Evolutionary conservation across 176 grass and related monocot genomes (phyloP).

Genomic region (Pontederia paniculata): DNA sequence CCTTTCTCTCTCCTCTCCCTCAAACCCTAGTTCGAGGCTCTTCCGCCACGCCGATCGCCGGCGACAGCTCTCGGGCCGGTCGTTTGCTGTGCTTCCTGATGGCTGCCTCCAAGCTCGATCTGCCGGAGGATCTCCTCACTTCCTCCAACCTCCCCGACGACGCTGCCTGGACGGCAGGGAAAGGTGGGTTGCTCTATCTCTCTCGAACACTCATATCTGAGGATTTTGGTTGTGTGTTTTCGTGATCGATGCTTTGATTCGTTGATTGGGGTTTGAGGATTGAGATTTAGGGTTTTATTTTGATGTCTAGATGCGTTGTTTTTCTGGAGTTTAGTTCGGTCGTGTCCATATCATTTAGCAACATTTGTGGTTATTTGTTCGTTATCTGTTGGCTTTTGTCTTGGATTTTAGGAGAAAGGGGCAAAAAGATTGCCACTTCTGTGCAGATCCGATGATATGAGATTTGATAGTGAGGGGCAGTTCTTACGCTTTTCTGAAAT

Average conservation of each 20-base stretch:
- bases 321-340: too few species aligned
- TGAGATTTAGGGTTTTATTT: too few species aligned
- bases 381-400: too few species aligned
- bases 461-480: too few species aligned
- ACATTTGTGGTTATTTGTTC: too few species aligned
- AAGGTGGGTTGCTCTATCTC: constrained; percentile 40
- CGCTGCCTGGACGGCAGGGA: constrained; percentile 15
- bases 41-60: not conserved
- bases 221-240: constrained; percentile 13
- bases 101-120: constrained; percentile 79
- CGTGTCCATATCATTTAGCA: too few species aligned
- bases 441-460: too few species aligned
- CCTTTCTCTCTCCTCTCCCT: not conserved
- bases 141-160: constrained; percentile 11
- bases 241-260: not conserved
- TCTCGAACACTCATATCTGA: constrained; percentile 5
- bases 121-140: constrained; percentile 33
- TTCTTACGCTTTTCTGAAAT: too few species aligned
- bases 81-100: constrained; percentile 22
- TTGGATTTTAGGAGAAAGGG: too few species aligned
- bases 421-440: too few species aligned
- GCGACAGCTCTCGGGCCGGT: not conserved
- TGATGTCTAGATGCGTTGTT: too few species aligned
- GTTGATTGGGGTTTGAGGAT: not conserved
- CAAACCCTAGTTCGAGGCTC: not conserved